Evolutionary conservation across 306 rosid species (phyloP).

Genomic region (Pyrus betulifolia): DNA sequence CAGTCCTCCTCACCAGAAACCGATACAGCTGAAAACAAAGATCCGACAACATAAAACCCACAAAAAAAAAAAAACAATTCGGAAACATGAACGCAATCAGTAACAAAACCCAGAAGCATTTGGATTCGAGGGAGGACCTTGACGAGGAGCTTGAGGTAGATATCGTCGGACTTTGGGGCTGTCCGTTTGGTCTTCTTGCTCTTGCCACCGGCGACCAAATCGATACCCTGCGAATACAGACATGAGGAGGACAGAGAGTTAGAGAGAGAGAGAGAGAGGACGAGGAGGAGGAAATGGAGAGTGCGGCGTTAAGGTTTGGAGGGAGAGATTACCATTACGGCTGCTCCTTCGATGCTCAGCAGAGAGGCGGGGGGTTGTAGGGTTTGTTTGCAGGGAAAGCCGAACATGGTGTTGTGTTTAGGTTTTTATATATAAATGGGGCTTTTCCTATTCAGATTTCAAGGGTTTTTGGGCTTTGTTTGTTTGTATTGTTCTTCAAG

Average conservation of each 20-base stretch:
- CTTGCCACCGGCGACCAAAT: conserved; percentile 81
- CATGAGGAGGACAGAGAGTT: background rate
- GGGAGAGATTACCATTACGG: conserved; percentile 33
- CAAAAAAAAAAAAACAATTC: background rate
- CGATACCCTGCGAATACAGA: conserved; percentile 48
- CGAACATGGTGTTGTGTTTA: rapidly evolving
- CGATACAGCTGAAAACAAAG: conserved; percentile 43
- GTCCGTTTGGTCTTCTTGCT: conserved; percentile 66
- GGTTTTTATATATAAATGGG: background rate
- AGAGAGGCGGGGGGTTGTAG: conserved; percentile 9
- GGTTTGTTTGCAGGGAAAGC: conserved; percentile 20
- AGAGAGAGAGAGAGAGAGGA: background rate
- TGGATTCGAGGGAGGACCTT: conserved; percentile 24
- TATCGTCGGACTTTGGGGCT: conserved; percentile 66
- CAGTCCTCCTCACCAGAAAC: conserved; percentile 58
- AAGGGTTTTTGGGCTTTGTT: background rate
- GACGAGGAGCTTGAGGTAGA: conserved; percentile 68
- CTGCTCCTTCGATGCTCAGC: conserved; percentile 10
- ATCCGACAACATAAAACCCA: background rate
- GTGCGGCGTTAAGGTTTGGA: background rate
- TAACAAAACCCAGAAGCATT: background rate
- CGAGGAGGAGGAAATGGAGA: background rate
- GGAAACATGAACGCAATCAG: background rate
- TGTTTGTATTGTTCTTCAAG: background rate
- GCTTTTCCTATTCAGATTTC: background rate